Evolutionary conservation across 176 grass and related monocot genomes (phyloP).

Genomic region (Triticum monococcum): DNA sequence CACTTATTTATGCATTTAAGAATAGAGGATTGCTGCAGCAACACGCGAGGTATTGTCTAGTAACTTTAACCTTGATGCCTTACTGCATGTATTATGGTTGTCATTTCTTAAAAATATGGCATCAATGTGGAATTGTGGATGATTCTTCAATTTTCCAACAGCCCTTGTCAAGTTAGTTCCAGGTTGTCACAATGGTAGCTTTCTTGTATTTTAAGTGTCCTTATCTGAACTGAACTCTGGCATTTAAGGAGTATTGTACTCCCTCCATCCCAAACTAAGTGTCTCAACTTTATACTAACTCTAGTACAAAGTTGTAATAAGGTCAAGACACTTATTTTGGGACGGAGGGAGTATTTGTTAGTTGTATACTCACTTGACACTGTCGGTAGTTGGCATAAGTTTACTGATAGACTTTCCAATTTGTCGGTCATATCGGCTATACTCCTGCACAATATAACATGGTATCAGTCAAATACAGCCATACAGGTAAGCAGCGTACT

Average conservation of each 20-base stretch:
- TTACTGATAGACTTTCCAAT: constrained; percentile 74
- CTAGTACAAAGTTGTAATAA: no score
- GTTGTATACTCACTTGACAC: constrained; percentile 49
- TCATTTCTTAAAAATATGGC: background rate
- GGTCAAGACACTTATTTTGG: no score
- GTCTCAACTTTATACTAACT: no score
- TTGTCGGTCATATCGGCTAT: constrained; percentile 53
- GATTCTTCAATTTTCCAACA: background rate
- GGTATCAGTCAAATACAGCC: constrained; percentile 13
- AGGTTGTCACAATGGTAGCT: background rate
- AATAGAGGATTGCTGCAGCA: no score
- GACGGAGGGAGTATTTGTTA: background rate
- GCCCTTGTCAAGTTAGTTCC: background rate
- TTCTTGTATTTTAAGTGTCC: constrained; percentile 8
- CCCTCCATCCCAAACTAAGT: no score
- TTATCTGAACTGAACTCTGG: constrained; percentile 12
- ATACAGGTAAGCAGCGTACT: constrained; percentile 13
- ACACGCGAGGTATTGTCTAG: no score
- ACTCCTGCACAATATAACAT: constrained; percentile 46
- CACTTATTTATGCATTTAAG: no score
- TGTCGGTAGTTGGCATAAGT: constrained; percentile 64
- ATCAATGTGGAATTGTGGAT: background rate
- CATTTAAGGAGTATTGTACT: background rate
- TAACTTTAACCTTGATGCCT: background rate
- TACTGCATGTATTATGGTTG: background rate